phyloP scores from a whole-genome alignment of 331 rosid species.

The Acacia concinna region DNA sequence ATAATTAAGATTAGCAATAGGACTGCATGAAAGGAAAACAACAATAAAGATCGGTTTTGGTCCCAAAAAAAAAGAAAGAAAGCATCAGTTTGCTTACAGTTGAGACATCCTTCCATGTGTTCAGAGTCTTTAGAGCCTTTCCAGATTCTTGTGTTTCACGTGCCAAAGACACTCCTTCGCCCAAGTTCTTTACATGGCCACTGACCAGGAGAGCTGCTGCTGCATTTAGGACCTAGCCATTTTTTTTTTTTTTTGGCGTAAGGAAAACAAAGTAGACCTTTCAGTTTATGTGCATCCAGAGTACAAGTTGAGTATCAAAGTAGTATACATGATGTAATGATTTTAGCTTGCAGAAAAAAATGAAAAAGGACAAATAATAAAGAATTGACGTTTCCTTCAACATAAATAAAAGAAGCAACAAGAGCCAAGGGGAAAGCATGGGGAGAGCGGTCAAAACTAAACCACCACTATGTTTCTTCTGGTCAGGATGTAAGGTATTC shows the following conservation, averaged over 20 bases:
- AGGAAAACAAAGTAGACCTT: conserved; percentile 10
- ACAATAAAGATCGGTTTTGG: background rate
- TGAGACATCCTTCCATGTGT: conserved; percentile 62
- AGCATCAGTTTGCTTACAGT: conserved; percentile 46
- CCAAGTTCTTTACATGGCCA: conserved; percentile 59
- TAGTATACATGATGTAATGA: background rate
- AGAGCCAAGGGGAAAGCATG: no score
- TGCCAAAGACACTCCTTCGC: conserved; percentile 75
- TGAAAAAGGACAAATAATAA: background rate
- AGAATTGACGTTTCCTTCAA: conserved; percentile 15
- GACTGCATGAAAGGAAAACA: conserved; percentile 9
- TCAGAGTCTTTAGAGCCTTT: conserved; percentile 71
- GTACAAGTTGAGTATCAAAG: background rate
- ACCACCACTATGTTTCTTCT: background rate
- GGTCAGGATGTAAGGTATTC: background rate
- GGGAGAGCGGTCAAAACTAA: no score
- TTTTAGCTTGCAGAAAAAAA: background rate
- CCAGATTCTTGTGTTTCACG: conserved; percentile 80
- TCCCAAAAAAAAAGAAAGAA: background rate
- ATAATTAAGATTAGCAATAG: conserved; percentile 4
- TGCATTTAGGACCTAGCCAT: conserved; percentile 72
- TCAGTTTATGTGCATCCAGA: conserved; percentile 10
- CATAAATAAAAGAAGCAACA: conserved; percentile 16
- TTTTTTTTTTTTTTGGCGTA: background rate
- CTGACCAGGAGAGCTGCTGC: conserved; percentile 82